These are phyloP conservation scores for Pseudotulostoma volvatum DNA, from an alignment of 495 filamentous ascomycete genomes.

Conservation along the genomic window DNA sequence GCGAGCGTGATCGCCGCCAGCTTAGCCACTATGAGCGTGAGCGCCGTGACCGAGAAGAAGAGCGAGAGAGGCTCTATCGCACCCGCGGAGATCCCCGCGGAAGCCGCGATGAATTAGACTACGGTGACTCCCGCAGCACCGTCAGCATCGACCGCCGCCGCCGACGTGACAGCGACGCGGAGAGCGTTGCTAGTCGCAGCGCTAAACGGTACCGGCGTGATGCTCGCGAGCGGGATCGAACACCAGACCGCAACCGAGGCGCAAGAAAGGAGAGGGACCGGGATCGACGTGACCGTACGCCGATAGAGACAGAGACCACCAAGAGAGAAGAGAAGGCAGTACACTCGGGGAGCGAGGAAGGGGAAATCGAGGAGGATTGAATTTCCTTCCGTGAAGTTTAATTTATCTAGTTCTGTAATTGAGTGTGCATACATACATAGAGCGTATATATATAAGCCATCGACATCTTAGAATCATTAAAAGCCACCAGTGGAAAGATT, in stretches of 20 bases:
- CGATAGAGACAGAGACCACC: constrained; percentile 22
- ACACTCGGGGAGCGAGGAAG: constrained; percentile 86
- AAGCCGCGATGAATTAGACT: constrained; percentile 66
- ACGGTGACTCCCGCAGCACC: constrained; percentile 55
- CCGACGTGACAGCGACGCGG: constrained; percentile 58
- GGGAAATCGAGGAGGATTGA: constrained; percentile 91
- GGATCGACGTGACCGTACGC: constrained; percentile 39
- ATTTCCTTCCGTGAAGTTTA: no score
- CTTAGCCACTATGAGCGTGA: constrained; percentile 50
- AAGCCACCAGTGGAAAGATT: no score
- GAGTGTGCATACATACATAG: no score
- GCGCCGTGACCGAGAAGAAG: constrained; percentile 64
- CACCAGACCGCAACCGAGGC: constrained; percentile 36
- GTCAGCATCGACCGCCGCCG: constrained; percentile 38
- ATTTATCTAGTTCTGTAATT: no score
- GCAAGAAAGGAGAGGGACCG: constrained; percentile 47
- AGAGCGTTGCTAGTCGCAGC: constrained; percentile 48
- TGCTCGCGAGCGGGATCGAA: constrained; percentile 20
- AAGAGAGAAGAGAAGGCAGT: constrained; percentile 54
- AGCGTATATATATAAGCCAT: no score
- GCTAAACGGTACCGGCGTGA: constrained; percentile 29
- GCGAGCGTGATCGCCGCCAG: constrained; percentile 32
- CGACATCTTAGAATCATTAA: no score
- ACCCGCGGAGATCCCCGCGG: constrained; percentile 63
- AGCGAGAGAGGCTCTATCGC: constrained; percentile 70